These are phyloP conservation scores for Eimeria maxima DNA, from an alignment of 169 alveolate species.

Conservation along the genomic window DNA sequence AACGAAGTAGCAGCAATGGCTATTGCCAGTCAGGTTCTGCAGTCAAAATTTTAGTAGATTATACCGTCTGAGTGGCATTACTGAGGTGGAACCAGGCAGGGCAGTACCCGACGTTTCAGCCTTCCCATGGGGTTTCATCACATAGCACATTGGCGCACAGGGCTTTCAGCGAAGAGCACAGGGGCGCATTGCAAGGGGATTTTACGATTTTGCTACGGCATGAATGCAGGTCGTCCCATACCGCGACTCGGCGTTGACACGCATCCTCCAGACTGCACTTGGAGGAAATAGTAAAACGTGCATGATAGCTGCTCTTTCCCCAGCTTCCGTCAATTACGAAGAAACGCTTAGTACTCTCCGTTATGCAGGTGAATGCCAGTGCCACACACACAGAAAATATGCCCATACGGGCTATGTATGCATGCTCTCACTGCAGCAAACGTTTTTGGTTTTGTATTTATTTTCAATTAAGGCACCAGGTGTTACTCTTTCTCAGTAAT, in stretches of 20 bases:
- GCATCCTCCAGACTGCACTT: slow-evolving; percentile 94
- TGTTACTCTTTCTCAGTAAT: background rate
- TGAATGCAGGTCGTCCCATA: slow-evolving; percentile 92
- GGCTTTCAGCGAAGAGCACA: background rate
- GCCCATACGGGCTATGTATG: background rate
- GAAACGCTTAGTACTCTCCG: slow-evolving; percentile 95
- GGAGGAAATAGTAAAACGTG: slow-evolving; percentile 95
- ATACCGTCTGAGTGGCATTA: background rate
- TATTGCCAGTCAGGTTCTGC: background rate
- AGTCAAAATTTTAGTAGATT: background rate
- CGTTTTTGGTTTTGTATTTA: background rate
- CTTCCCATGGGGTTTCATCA: no score
- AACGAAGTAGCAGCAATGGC: background rate
- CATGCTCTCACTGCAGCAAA: background rate
- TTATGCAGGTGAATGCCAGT: slow-evolving; percentile 88
- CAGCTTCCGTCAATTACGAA: slow-evolving; percentile 94
- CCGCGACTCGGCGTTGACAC: slow-evolving; percentile 95
- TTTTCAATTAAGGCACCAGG: no score
- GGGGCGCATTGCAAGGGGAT: background rate
- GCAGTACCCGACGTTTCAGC: no score
- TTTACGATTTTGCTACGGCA: background rate
- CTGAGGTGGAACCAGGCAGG: background rate
- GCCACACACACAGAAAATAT: background rate
- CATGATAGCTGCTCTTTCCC: slow-evolving; percentile 94
- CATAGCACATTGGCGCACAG: no score